Conservation (phyloP, 2,329 filamentous ascomycete genomes). For the Aspergillus oerlinghausenensis region DNA sequence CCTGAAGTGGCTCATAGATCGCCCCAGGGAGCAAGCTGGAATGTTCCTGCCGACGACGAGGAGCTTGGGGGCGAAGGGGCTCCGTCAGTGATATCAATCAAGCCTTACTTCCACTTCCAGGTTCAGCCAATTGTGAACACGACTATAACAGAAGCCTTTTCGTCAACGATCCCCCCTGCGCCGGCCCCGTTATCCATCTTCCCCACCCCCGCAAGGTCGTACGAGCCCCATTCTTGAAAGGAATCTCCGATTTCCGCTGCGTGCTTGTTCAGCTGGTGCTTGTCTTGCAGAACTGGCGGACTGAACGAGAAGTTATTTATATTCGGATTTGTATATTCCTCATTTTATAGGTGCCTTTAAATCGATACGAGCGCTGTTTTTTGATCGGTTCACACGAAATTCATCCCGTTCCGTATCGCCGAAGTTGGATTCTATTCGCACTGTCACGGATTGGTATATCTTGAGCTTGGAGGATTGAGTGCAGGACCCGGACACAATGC, state of each 20-base stretch:
- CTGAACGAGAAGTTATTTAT: not conserved
- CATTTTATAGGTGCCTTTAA: not conserved
- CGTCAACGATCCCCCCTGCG: not conserved
- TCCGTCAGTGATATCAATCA: not conserved
- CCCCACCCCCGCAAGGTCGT: not conserved
- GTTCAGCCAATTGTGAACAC: not conserved
- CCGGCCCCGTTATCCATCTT: not conserved
- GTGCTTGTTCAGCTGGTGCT: not conserved
- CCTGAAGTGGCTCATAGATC: not conserved
- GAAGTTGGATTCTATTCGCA: not conserved
- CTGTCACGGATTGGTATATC: not conserved
- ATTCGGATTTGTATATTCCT: not conserved
- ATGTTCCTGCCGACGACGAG: not conserved
- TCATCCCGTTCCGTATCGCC: not conserved
- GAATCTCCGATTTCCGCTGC: not conserved
- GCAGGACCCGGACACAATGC: slow-evolving; percentile 13
- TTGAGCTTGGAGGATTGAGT: not conserved
- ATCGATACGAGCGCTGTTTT: not conserved
- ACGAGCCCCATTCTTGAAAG: not conserved
- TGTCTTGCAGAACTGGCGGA: not conserved
- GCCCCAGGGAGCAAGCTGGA: slow-evolving; percentile 2
- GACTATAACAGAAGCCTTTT: not conserved
- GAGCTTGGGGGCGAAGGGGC: not conserved
- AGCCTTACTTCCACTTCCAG: not conserved
- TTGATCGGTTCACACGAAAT: not conserved